Base-by-base conservation (phyloP, 108 stramenopile genomes). In the Fragilaria crotonensis region DNA sequence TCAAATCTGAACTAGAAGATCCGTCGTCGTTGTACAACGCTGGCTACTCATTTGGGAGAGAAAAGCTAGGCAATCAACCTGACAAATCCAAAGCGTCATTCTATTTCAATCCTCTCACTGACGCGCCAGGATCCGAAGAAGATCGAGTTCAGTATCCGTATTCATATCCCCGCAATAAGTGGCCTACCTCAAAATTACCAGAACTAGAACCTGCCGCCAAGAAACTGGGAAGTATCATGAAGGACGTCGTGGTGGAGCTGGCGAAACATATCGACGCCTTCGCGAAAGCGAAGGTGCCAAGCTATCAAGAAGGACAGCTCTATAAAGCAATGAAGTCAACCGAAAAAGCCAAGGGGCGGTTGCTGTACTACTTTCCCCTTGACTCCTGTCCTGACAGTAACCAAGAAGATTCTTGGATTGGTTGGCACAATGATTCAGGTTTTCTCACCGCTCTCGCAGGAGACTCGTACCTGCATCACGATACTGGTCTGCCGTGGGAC, bases 341-440 rank as follows among this genome's bases (percentile, higher is more conserved):
- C 1, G 88, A 91, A 48, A 96, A 96, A 66, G 90, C 73, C 26
- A 96, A 96, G 69, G 90, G 87, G 2, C 77, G 95, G 18, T 67
- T 96, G 14, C 63, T 96, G 26, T 96, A 96, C 44, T 96, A 96
- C 63, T 96, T 73, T 68, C 95, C 95, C 17, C 44, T 96, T 4
- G 76, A 73, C 0, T 2, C 52, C 2, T 62, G 65, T 47, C n/a
- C 25, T 19, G 45, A 53, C 18, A 36, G 53, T 17, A 33, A 57
- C 5, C 60, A 44, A 20, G 72, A 73, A 52, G 89, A 93, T 62
- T 81, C 75, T 5, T 96, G 95, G 95, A 96, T 96, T 57, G 90
- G 93, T 29, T 93, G 89, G 83, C 95, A 96, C 69, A 92, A 90
- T 52, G 95, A 96, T 48, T 81, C 79, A 1, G 95, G 95, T 27